Evolutionary conservation across 1,284 basidiomycete species (phyloP).

Genomic region (Meripilus lineatus): DNA sequence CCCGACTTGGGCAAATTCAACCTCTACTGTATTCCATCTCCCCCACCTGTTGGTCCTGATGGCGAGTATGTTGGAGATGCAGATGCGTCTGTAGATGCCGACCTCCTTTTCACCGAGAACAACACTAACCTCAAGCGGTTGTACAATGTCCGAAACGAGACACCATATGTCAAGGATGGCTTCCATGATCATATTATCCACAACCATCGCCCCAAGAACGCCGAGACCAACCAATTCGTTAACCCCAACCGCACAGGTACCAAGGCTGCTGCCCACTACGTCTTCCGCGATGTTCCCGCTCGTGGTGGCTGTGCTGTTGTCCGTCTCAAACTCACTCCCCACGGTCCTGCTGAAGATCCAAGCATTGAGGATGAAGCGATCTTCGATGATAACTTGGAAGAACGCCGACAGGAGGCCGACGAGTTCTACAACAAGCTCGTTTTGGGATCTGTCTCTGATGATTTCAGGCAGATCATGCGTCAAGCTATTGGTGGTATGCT

Average conservation of each 20-base stretch:
- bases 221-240: conserved; percentile 52
- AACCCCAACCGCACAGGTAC: conserved; percentile 89
- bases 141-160: conserved; percentile 83
- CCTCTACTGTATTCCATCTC: conserved; percentile 89
- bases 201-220: conserved; percentile 62
- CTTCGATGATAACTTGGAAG: conserved; percentile 89
- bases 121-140: conserved; percentile 94
- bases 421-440: conserved; percentile 90
- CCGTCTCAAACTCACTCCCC: conserved; percentile 87
- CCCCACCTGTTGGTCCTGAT: conserved; percentile 78
- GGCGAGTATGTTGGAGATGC: conserved; percentile 61
- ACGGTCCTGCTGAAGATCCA: conserved; percentile 68
- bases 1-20: conserved; percentile 71
- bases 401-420: conserved; percentile 87
- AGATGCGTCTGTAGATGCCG: conserved; percentile 65
- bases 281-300: conserved; percentile 83
- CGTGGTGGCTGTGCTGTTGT: conserved; percentile 95
- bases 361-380: conserved; percentile 84
- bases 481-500: conserved; percentile 99
- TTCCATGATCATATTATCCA: conserved; percentile 97
- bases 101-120: conserved; percentile 92
- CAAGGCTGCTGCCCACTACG: conserved; percentile 90
- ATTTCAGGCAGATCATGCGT: conserved; percentile 93
- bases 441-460: conserved; percentile 82
- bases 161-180: conserved; percentile 91